A percentile compares a stretch with the other conserved stretches of the same genome.
Evolutionary conservation across 2,329 filamentous ascomycete genomes (phyloP).

Genomic region (Fusarium sp.): DNA sequence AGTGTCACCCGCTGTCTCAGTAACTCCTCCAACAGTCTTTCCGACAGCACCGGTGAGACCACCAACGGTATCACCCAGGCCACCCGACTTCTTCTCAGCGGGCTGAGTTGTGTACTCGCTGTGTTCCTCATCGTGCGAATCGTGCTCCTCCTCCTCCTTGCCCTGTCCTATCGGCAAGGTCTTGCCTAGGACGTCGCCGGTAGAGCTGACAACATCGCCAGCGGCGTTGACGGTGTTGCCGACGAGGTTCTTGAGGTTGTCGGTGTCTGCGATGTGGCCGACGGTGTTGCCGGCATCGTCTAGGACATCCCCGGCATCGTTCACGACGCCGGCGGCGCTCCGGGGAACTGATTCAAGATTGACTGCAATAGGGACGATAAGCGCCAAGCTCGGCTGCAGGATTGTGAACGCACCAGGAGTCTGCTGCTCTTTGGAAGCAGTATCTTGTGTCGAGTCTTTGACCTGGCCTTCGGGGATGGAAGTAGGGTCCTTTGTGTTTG

Average conservation of each 20-base stretch:
- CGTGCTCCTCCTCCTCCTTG: slow-evolving; percentile 20
- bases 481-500: slow-evolving; percentile 41
- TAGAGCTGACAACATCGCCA: slow-evolving; percentile 51
- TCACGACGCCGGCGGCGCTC: slow-evolving; percentile 57
- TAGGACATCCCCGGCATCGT: slow-evolving; percentile 58
- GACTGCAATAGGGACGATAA: slow-evolving; percentile 46
- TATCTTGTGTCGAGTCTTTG: slow-evolving; percentile 48
- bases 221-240: slow-evolving; percentile 54
- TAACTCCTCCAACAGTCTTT: slow-evolving; percentile 13
- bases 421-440: slow-evolving; percentile 41
- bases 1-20: slow-evolving; percentile 26
- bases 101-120: slow-evolving; percentile 56
- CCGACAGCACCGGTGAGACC: slow-evolving; percentile 22
- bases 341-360: slow-evolving; percentile 48
- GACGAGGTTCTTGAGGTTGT: slow-evolving; percentile 54
- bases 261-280: slow-evolving; percentile 55
- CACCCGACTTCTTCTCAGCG: slow-evolving; percentile 48
- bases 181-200: slow-evolving; percentile 58
- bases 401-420: slow-evolving; percentile 48
- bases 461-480: slow-evolving; percentile 46
- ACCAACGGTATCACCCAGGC: slow-evolving; percentile 38
- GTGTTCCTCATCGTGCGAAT: slow-evolving; percentile 42
- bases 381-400: slow-evolving; percentile 37
- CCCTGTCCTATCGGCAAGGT: slow-evolving; percentile 47
- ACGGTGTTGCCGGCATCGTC: slow-evolving; percentile 58